Percentiles rank a stretch among this genome's conserved stretches.
Evolutionary conservation across 116 monocot genomes (phyloP).

Genomic region (Zostera marina): DNA sequence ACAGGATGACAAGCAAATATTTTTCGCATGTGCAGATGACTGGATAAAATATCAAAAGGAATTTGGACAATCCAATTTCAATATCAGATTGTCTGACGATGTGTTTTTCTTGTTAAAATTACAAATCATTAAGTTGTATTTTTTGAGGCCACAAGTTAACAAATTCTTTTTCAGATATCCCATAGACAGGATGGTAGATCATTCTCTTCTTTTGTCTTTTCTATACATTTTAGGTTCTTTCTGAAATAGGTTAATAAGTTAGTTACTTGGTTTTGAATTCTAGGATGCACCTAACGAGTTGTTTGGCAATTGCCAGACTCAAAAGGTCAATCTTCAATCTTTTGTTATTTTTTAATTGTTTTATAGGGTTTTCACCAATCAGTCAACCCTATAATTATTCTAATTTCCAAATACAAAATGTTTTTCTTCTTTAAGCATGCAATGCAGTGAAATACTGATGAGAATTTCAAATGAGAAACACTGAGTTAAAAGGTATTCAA

Average conservation of each 20-base stretch:
- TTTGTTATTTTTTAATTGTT: too few relatives aligned
- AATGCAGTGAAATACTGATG: too few relatives aligned
- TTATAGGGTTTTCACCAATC: too few relatives aligned
- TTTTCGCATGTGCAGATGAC: constrained; percentile 5
- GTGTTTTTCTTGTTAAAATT: not conserved
- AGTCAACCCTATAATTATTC: too few relatives aligned
- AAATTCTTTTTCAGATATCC: constrained; percentile 1
- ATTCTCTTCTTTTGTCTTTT: constrained; percentile 4
- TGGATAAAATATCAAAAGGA: not conserved
- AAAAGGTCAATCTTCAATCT: too few relatives aligned
- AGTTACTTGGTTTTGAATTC: too few relatives aligned
- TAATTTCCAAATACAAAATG: too few relatives aligned
- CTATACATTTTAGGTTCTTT: constrained; percentile 7
- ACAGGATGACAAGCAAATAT: constrained; percentile 1
- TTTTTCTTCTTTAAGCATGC: too few relatives aligned
- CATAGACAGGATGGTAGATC: constrained; percentile 4
- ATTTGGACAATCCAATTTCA: not conserved
- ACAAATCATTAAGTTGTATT: constrained; percentile 6
- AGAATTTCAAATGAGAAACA: too few relatives aligned
- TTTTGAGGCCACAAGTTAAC: constrained; percentile 6
- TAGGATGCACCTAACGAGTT: too few relatives aligned
- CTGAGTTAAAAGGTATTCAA: too few relatives aligned
- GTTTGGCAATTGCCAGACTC: too few relatives aligned
- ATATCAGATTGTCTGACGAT: not conserved
- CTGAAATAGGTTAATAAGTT: not conserved